Base-by-base conservation (phyloP, 768 basidiomycete genomes). In the Serendipita sp. region DNA sequence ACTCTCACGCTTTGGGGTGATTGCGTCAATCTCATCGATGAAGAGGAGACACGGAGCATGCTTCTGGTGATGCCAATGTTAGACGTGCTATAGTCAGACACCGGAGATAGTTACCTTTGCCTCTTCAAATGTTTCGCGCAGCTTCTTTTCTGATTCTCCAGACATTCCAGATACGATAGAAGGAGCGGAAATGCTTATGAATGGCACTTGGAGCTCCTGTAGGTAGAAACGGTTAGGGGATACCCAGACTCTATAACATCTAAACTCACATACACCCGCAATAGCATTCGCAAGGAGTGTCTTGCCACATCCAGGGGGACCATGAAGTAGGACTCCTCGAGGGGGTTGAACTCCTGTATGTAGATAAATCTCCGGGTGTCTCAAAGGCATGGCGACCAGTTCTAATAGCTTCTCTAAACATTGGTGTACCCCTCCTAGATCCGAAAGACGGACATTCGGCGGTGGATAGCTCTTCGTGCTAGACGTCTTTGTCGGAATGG, bases 81-180 rank as follows among this genome's bases (percentile, higher is more conserved):
- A 18, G 23, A 16, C 13, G 36, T 31, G 33, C 33, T 15, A 33
- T 33, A 34, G 37, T 10, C 29, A 31, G 15, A 44, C 36, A 40
- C 5, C 0, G 3, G 45, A 29, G 3, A 16, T 15, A 72, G 77
- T 3, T 34, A 91, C 92, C 76, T 91, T 94, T 3, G 96, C 96
- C 73, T 98, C 95, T 34, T 96, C 95, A 70, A 99, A 99, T 0
- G 91, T 93, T 70, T 97, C 95, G 46, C 96, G 77, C 3, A 99
- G 75, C 0, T 92, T 94, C 77, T 95, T 98, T 72, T 99, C 96
- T 0, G 91, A 94, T 73, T 99, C 96, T 52, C 96, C 96, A 0
- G 92, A 96, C 92, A 98, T 96, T 0, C 96, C 95, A 1, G 90
- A 93, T 5, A 99, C 92, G 65, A 99, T 87, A 0, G 90, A 91